phyloP scores from a whole-genome alignment of 1,139 yeast genomes.

The Arxiozyma slooffiae region DNA sequence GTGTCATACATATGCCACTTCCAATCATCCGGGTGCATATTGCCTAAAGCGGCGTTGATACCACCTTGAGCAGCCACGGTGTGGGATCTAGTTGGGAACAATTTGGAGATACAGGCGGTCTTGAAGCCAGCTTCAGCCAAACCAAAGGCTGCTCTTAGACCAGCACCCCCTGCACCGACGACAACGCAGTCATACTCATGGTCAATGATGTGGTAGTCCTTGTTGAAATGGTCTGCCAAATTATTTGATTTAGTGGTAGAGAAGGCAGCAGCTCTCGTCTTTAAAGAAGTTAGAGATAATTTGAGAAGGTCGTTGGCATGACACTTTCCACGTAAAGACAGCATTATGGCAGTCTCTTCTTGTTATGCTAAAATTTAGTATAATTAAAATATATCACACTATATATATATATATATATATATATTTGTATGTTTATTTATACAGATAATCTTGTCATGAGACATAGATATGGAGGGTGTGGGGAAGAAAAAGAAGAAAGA shows the following conservation, averaged over 20 bases:
- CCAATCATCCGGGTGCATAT: conserved; percentile 98
- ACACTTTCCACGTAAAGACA: background rate
- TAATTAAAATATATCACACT: too few species aligned
- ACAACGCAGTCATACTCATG: conserved; percentile 98
- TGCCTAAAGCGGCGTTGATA: conserved; percentile 91
- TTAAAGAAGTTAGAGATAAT: background rate
- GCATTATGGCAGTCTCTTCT: background rate
- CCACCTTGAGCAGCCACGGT: conserved; percentile 99
- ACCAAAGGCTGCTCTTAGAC: conserved; percentile 96
- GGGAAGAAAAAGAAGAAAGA: too few species aligned
- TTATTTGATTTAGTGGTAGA: background rate
- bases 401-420: too few species aligned
- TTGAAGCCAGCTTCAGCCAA: conserved; percentile 94
- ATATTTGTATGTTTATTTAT: too few species aligned
- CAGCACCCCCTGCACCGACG: conserved; percentile 99
- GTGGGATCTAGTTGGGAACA: conserved; percentile 97
- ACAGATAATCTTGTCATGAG: too few species aligned
- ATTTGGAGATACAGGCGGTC: conserved; percentile 94
- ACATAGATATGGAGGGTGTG: too few species aligned
- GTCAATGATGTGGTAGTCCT: conserved; percentile 70
- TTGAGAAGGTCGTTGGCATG: background rate
- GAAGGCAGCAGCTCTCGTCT: background rate
- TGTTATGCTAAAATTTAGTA: too few species aligned
- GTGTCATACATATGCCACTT: conserved; percentile 99
- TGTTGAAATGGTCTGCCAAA: background rate